Evolutionary conservation across 306 rosid species (phyloP).

Genomic region (Quercus wislizeni): DNA sequence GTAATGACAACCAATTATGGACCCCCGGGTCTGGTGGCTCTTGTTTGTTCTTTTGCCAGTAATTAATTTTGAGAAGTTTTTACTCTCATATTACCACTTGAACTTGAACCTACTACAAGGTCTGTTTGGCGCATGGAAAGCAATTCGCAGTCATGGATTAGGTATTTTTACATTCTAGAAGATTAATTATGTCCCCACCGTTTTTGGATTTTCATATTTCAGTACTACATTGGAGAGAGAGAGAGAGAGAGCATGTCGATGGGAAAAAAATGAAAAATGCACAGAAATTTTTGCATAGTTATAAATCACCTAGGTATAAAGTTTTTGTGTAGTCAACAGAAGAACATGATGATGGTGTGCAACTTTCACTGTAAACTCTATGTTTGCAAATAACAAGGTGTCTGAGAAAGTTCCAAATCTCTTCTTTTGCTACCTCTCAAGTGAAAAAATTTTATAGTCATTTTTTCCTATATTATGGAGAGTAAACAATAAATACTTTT

Average conservation of each 20-base stretch:
- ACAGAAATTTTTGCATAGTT: no score
- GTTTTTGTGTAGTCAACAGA: no score
- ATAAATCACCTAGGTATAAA: no score
- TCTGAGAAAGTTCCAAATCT: constrained; percentile 37
- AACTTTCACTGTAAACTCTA: no score
- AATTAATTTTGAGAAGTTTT: constrained; percentile 29
- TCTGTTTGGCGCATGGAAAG: constrained; percentile 11
- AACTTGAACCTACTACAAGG: constrained; percentile 22
- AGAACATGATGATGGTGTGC: no score
- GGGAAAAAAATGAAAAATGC: no score
- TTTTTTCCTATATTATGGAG: no score
- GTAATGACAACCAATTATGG: constrained; percentile 24
- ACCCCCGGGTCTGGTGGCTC: constrained; percentile 23
- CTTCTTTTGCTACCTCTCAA: constrained; percentile 32
- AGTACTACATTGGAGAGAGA: not conserved
- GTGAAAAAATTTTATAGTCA: constrained; percentile 4
- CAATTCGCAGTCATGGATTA: not conserved
- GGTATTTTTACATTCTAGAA: constrained; percentile 16
- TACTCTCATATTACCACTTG: constrained; percentile 28
- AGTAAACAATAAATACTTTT: not conserved
- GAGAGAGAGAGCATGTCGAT: no score
- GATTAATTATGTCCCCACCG: not conserved
- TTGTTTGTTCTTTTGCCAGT: constrained; percentile 9
- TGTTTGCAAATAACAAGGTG: no score
- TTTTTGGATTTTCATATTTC: not conserved